Conservation (phyloP, 2,329 filamentous ascomycete genomes). For the Colletotrichum phormii region DNA sequence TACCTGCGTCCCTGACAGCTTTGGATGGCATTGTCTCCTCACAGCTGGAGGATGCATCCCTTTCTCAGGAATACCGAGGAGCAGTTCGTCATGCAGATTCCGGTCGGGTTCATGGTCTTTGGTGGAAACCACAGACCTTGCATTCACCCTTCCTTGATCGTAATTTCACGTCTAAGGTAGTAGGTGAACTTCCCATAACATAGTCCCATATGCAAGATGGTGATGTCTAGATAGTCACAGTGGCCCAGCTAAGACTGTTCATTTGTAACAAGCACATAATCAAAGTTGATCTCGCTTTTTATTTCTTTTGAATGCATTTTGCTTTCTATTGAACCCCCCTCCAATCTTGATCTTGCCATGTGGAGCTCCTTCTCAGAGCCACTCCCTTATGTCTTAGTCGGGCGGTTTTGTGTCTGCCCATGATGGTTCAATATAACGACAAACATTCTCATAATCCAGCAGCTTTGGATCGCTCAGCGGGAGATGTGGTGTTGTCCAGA, state of each 20-base stretch:
- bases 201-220: background rate
- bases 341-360: background rate
- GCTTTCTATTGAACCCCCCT: background rate
- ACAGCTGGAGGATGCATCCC: background rate
- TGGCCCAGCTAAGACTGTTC: background rate
- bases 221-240: background rate
- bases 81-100: background rate
- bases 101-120: background rate
- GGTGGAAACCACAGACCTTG: background rate
- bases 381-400: slow-evolving; percentile 9
- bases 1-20: background rate
- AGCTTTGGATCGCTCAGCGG: slow-evolving; percentile 67
- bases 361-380: background rate
- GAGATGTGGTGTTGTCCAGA: slow-evolving; percentile 87
- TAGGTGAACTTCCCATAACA: background rate
- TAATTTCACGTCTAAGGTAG: background rate
- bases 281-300: background rate
- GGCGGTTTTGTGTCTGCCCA: slow-evolving; percentile 69
- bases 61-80: background rate
- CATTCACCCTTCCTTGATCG: background rate
- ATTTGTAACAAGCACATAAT: background rate
- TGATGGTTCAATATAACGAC: slow-evolving; percentile 71
- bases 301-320: background rate
- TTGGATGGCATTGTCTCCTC: background rate
- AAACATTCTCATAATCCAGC: slow-evolving; percentile 80